Base-by-base conservation (phyloP, 495 filamentous ascomycete species). In the Physcia stellaris region DNA sequence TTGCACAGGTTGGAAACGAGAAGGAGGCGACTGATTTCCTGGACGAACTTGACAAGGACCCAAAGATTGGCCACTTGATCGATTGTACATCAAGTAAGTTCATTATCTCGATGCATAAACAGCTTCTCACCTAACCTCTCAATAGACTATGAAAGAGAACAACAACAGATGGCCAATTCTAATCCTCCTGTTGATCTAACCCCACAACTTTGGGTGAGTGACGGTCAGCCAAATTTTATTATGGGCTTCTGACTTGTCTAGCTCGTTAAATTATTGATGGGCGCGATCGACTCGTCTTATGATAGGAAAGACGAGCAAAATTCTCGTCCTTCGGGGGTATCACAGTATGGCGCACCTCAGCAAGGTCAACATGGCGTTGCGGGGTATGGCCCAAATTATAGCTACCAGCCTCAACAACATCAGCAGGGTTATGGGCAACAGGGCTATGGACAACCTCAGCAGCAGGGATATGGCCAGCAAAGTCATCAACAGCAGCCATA, bases 1-100 rank as follows among this genome's bases (percentile, higher is more conserved):
- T 83, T 51, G 77, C 79, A 6, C 79, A 83, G 49, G 78, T 83
- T 32, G 79, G 79, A 42, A 79, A 77, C 41, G 79, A 83, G 47
- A 55, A 64, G 48, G 66, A 70, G 36, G 79, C 79, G 6, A 68
- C 71, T 22, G 69, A 73, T 32, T 83, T 81, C 58, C 58, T 83
- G 19, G 53, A 54, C 6, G 63, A 65, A 32, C 60, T 83, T 11
- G 79, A 83, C 46, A 67, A 68, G 32, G 75, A 83, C 42, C 73
- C 75, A 18, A 47, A 53, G 13, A 67, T 83, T 49, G 79, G 79
- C 17, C 45, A 53, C 6, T 50, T 80, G 52, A 68, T 83, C 35
- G 79, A 83, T 49, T 83, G 77, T 58, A 83, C 79, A 24, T 81
- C 77, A 3, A 81, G 77, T 82, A 63, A 60, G 71, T 64, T 45